Evolutionary conservation across 331 rosid genomes (phyloP).

Genomic region (Pyracantha coccinea): DNA sequence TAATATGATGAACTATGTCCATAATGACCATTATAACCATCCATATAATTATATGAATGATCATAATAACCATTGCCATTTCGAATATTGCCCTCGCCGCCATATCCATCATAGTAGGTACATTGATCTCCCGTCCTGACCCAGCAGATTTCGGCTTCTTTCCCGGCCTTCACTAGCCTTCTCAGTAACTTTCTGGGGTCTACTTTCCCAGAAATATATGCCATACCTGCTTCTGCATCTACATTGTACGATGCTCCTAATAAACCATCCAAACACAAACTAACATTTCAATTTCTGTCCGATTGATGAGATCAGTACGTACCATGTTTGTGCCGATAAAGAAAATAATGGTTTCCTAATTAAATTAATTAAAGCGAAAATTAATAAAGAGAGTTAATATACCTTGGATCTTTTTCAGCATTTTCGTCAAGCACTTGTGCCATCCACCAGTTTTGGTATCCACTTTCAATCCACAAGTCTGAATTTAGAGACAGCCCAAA

Average conservation of each 20-base stretch:
- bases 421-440: not conserved
- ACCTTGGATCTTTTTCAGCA: conserved; percentile 5
- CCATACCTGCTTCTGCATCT: conserved; percentile 13
- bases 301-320: too few species aligned
- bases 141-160: conserved; percentile 20
- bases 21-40: not conserved
- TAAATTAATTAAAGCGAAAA: not conserved
- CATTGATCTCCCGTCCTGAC: conserved; percentile 3
- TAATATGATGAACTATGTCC: not conserved
- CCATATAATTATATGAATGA: not conserved
- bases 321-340: not conserved
- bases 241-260: conserved; percentile 13
- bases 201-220: conserved; percentile 15
- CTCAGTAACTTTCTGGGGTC: conserved; percentile 7
- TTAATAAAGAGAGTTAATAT: not conserved
- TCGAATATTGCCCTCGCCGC: not conserved
- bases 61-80: not conserved
- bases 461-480: not conserved
- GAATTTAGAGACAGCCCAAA: too few species aligned
- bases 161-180: conserved; percentile 13
- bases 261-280: not conserved
- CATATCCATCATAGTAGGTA: not conserved
- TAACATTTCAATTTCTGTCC: not conserved
- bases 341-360: not conserved
- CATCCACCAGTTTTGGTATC: too few species aligned